These are phyloP conservation scores for Hirschioporus abietinus DNA, from an alignment of 768 basidiomycete species.

Conservation along the genomic window DNA sequence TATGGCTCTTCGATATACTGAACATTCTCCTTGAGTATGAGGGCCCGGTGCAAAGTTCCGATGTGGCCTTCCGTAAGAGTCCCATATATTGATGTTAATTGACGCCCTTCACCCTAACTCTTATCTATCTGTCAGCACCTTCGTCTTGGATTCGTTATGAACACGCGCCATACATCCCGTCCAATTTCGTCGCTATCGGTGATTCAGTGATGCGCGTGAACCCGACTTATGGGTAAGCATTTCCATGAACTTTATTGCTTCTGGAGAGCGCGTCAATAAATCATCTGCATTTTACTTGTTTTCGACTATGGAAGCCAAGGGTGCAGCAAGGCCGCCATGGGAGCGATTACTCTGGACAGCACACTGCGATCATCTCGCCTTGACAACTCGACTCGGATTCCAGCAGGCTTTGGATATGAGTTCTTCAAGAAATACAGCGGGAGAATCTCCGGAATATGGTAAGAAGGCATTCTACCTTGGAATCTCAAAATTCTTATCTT, in stretches of 20 bases:
- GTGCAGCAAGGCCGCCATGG: not conserved
- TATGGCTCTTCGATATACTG: slow-evolving; percentile 23
- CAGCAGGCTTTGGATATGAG: not conserved
- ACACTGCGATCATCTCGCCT: not conserved
- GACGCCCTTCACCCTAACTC: not conserved
- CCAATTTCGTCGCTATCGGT: not conserved
- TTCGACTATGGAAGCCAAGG: not conserved
- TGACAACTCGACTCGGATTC: not conserved
- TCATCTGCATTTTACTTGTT: not conserved
- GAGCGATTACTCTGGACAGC: not conserved
- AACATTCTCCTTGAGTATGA: slow-evolving; percentile 24
- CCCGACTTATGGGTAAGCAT: not conserved
- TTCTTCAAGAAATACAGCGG: not conserved
- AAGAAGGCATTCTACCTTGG: not conserved
- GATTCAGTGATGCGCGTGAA: not conserved
- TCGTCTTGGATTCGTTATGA: not conserved
- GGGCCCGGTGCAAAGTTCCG: slow-evolving; percentile 12
- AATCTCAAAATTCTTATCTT: not conserved
- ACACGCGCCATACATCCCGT: not conserved
- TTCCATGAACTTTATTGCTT: not conserved
- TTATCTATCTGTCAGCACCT: not conserved
- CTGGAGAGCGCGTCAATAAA: not conserved
- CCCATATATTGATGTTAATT: not conserved
- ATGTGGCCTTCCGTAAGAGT: slow-evolving; percentile 17
- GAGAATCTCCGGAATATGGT: not conserved